Evolutionary conservation across 768 basidiomycete genomes (phyloP), one percentile per base, ranked within the genome.

Genomic region (Tulasnella sp.): DNA sequence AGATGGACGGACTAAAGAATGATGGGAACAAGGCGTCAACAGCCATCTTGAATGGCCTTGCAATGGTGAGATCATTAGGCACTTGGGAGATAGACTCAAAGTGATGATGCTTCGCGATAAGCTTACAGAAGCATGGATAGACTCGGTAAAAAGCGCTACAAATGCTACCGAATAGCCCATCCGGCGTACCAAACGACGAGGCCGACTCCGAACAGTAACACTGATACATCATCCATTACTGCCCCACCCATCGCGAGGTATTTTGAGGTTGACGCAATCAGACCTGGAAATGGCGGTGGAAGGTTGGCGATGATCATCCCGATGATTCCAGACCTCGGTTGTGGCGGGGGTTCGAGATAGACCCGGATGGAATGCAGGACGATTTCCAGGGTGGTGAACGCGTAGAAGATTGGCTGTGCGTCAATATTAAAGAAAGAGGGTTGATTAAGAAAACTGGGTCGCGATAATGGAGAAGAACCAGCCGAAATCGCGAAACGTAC

Each of bases 371-470:
- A 87, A 64, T 89, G 85, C 45, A 91, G 66, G 19, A 76, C 75
- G 22, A 89, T 73, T 63, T 89, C 79, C 3, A 90, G 67, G 0
- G 87, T 84, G 41, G 80, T 78, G 61, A 90, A 89, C 7, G 79
- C 83, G 85, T 85, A 88, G 68, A 90, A 86, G 72, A 91, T 86
- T 0, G 85, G 82, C 87, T 89, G 63, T 49, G 29, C n/a, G n/a
- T n/a, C n/a, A n/a, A 21, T 29, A 15, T 27, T 27, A n/a, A 46
- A 27, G 45, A 31, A 31, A 59, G 17, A 30, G 19, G 46, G 46
- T 48, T 29, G 27, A 7, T 48, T 22, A 15, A 45, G 9, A 11
- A 15, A 19, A 34, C 31, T 55, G n/a, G 49, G 9, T 15, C n/a
- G 24, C 15, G 17, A 22, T 48, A 27, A 56, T 30, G 42, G 56